A percentile compares a stretch with the other conserved stretches of the same genome.
Conservation (phyloP, 148 eudicot genomes). For the Camellia granthamiana region DNA sequence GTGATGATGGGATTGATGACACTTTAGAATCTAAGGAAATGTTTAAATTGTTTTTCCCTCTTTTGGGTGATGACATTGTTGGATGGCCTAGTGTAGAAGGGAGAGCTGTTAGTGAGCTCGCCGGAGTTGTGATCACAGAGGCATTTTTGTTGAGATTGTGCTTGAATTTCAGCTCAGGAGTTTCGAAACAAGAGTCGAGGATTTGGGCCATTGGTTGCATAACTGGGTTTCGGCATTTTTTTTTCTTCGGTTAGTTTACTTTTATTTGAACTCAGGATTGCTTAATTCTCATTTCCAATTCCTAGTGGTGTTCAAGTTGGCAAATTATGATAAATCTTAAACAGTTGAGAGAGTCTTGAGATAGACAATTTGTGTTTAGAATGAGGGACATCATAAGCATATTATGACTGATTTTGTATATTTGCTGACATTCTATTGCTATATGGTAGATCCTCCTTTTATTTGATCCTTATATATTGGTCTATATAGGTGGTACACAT, state of each 20-base stretch:
- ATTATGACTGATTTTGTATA: no score
- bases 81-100: slow-evolving; percentile 27
- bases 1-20: slow-evolving; percentile 12
- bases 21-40: slow-evolving; percentile 9
- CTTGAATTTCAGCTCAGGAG: slow-evolving; percentile 30
- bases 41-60: slow-evolving; percentile 39
- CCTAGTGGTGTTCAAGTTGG: not conserved
- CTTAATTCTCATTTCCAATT: slow-evolving; percentile 1
- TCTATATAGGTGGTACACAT: not conserved
- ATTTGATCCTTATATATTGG: not conserved
- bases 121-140: slow-evolving; percentile 52
- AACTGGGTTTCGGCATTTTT: slow-evolving; percentile 35
- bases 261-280: not conserved
- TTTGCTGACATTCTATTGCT: slow-evolving; percentile 3
- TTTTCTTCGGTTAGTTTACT: slow-evolving; percentile 42
- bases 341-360: not conserved
- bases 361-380: not conserved
- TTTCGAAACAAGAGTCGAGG: slow-evolving; percentile 28
- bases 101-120: slow-evolving; percentile 37
- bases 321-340: not conserved
- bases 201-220: slow-evolving; percentile 47
- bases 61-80: slow-evolving; percentile 31
- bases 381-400: not conserved
- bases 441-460: not conserved
- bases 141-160: slow-evolving; percentile 49